These are phyloP conservation scores for Candida pseudofarinosa DNA, from an alignment of 805 yeast genomes.

Conservation along the genomic window DNA sequence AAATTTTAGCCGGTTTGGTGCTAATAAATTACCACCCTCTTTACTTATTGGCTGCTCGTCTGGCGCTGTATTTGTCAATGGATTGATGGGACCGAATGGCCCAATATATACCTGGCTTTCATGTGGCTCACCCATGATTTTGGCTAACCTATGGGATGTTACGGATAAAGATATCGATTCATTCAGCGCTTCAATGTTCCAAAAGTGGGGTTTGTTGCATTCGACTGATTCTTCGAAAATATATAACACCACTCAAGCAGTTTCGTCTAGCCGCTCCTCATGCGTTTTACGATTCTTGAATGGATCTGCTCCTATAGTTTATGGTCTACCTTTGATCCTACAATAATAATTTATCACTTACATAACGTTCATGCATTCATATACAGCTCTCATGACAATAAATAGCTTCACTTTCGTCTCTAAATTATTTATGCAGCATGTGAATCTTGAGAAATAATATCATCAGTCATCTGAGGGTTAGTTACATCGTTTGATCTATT, in stretches of 20 bases:
- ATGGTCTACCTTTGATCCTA: conserved; percentile 68
- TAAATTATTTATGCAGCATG: neutral
- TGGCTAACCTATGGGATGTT: conserved; percentile 94
- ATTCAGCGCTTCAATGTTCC: conserved; percentile 60
- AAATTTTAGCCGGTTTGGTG: conserved; percentile 14
- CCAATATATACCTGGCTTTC: conserved; percentile 69
- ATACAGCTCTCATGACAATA: neutral
- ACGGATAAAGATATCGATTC: conserved; percentile 92
- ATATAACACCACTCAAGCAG: conserved; percentile 49
- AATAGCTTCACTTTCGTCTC: neutral
- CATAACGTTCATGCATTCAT: neutral
- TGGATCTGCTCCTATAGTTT: conserved; percentile 90
- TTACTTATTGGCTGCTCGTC: conserved; percentile 90
- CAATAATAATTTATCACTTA: neutral
- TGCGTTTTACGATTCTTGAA: conserved; percentile 75
- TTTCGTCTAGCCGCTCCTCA: conserved; percentile 54
- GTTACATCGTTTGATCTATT: neutral
- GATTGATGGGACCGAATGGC: conserved; percentile 68
- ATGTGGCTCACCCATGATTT: conserved; percentile 78
- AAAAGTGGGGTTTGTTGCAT: conserved; percentile 58
- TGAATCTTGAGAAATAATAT: neutral
- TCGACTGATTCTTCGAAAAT: neutral
- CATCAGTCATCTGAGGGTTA: neutral
- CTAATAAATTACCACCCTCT: conserved; percentile 50
- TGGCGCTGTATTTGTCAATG: conserved; percentile 56